Base-by-base conservation (phyloP, 768 basidiomycete species). In the Xanthoconium stramineum region DNA sequence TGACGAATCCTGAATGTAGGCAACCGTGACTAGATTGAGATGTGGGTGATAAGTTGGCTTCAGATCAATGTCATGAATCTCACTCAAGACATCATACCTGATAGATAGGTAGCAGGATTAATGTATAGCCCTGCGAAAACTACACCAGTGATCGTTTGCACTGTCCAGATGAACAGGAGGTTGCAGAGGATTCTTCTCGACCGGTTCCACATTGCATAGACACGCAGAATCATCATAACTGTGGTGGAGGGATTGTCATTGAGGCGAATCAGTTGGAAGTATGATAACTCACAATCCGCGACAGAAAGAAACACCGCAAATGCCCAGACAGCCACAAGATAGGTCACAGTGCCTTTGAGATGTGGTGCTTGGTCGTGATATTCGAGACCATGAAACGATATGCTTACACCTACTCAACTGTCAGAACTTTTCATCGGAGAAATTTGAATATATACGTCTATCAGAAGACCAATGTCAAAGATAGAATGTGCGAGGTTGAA, bases 161-260 rank as follows among this genome's bases (percentile, higher is more conserved):
- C 8, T 35, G 33, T 35, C 8, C 12, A 35, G 12, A 35, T 35
- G 33, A 35, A 35, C 33, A 8, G 6, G 12, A 35, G 33, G 33
- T 3, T 35, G 33, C 6, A 6, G 12, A 35, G 33, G 12, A 35
- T 35, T 12, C 33, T 35, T 35, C 12, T 35, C 9, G 62, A 63
- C 19, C 33, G 52, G 24, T 32, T 12, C 48, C 51, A 60, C 37
- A 63, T 59, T 29, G 58, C 44, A 24, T 63, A 55, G 1, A 63
- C 52, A 9, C 61, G 61, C 15, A 63, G 42, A 7, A 60, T 35
- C 62, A 64, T 64, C 40, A 64, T 17, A 7, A 60, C 62, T 64
- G 12, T 28, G 5, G 6, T 19, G 6, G 42, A 24, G 20, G 2
- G 33, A 17, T 33, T 1, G 51, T 8, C 32, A 20, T 13, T 6